A percentile compares a stretch with the other conserved stretches of the same genome.
Evolutionary conservation across 495 filamentous ascomycete species (phyloP).

Genomic region (Talaromyces proteolyticus): DNA sequence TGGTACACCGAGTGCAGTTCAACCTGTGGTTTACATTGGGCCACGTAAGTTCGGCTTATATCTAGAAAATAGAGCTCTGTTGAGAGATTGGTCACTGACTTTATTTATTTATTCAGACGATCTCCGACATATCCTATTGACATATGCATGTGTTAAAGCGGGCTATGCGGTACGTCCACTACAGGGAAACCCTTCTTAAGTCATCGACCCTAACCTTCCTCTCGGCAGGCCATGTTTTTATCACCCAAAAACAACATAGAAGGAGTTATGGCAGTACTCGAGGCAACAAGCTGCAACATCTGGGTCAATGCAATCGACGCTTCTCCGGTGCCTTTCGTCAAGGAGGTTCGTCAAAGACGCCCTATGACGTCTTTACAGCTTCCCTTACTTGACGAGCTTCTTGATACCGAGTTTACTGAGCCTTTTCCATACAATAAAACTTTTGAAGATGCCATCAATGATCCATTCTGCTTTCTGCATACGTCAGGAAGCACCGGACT

Average conservation of each 20-base stretch:
- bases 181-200: not conserved
- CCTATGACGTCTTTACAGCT: not conserved
- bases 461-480: slow-evolving; percentile 29
- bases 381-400: not conserved
- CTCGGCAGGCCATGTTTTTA: slow-evolving; percentile 19
- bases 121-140: slow-evolving; percentile 1
- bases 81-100: not conserved
- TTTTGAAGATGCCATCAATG: slow-evolving; percentile 19
- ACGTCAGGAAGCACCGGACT: slow-evolving; percentile 43
- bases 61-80: not conserved
- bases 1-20: not conserved
- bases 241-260: slow-evolving; percentile 35
- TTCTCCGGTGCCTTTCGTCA: not conserved
- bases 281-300: slow-evolving; percentile 24
- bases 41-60: not conserved
- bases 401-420: not conserved
- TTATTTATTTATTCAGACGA: not conserved
- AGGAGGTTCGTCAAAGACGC: not conserved
- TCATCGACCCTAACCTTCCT: not conserved
- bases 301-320: not conserved
- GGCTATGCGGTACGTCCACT: slow-evolving; percentile 2
- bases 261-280: slow-evolving; percentile 27
- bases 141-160: slow-evolving; percentile 2
- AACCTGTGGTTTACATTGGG: slow-evolving; percentile 4
- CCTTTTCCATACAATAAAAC: slow-evolving; percentile 23